Percentiles rank a stretch among this genome's conserved stretches.
phyloP scores from a whole-genome alignment of 331 rosid species.

The Arachis monticola region DNA sequence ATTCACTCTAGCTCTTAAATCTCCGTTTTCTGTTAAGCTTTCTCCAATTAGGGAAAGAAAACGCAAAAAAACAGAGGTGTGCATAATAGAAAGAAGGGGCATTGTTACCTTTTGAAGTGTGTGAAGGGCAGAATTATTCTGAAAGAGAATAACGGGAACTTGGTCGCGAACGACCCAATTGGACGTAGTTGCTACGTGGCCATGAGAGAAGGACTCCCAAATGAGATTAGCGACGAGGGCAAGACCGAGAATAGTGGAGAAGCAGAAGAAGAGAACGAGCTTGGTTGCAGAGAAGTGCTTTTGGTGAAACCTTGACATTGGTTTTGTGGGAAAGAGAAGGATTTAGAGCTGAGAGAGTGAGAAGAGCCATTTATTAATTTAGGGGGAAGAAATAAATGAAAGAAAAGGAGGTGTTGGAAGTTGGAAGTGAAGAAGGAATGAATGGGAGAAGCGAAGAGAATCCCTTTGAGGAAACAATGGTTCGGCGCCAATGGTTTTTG shows the following conservation, averaged over 20 bases:
- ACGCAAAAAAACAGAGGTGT: not conserved
- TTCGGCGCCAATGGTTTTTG: conserved; percentile 73
- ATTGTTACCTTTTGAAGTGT: conserved; percentile 34
- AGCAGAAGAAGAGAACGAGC: conserved; percentile 45
- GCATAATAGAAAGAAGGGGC: not conserved
- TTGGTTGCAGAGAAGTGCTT: conserved; percentile 40
- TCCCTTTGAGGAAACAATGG: conserved; percentile 28
- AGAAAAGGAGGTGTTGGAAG: conserved; percentile 19
- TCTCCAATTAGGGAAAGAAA: not conserved
- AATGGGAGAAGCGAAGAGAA: not conserved
- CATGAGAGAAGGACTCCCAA: conserved; percentile 60
- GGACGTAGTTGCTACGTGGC: conserved; percentile 45
- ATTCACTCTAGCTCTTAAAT: not conserved
- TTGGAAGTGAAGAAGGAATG: not conserved
- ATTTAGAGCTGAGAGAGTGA: not conserved
- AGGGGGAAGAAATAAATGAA: not conserved
- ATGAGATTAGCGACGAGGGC: conserved; percentile 57
- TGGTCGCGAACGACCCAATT: conserved; percentile 48
- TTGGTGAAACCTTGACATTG: conserved; percentile 57
- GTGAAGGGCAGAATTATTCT: conserved; percentile 25
- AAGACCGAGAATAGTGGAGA: conserved; percentile 46
- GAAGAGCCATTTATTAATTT: conserved; percentile 32
- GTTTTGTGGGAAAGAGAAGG: conserved; percentile 22
- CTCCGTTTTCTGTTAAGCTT: not conserved
- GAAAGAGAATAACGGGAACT: conserved; percentile 35